Evolutionary conservation across 1,284 basidiomycete genomes (phyloP).

Genomic region (Schizopora paradoxa): DNA sequence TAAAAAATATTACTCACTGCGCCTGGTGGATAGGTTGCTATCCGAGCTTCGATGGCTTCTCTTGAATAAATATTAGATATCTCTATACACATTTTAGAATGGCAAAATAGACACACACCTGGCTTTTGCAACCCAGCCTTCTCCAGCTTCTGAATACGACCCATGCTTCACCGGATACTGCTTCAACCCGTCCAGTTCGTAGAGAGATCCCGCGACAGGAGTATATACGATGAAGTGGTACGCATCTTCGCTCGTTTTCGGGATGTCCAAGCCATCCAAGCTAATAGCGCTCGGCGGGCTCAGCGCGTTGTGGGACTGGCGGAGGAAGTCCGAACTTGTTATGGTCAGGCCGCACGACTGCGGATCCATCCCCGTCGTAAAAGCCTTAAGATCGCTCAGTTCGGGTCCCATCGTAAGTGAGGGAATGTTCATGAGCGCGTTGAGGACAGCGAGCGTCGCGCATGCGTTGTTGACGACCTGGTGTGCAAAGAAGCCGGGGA

Average conservation of each 20-base stretch:
- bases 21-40: slow-evolving; percentile 80
- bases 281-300: slow-evolving; percentile 83
- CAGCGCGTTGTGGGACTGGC: slow-evolving; percentile 84
- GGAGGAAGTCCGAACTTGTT: slow-evolving; percentile 80
- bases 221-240: slow-evolving; percentile 93
- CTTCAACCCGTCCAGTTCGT: slow-evolving; percentile 89
- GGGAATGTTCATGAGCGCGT: slow-evolving; percentile 87
- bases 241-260: slow-evolving; percentile 77
- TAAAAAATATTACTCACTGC: slow-evolving; percentile 50
- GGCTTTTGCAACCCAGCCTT: slow-evolving; percentile 79
- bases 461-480: slow-evolving; percentile 94
- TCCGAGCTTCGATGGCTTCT: slow-evolving; percentile 79
- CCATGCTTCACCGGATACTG: slow-evolving; percentile 76
- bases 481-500: slow-evolving; percentile 85
- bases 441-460: slow-evolving; percentile 87
- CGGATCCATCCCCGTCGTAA: slow-evolving; percentile 80
- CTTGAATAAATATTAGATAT: slow-evolving; percentile 31
- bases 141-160: slow-evolving; percentile 53
- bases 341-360: slow-evolving; percentile 82
- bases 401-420: slow-evolving; percentile 64
- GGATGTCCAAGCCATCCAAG: slow-evolving; percentile 66
- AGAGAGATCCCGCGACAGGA: slow-evolving; percentile 75
- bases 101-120: slow-evolving; percentile 39
- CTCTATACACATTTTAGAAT: slow-evolving; percentile 10
- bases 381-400: slow-evolving; percentile 69